A percentile compares a stretch with the other conserved stretches of the same genome.
Conservation (phyloP, 306 rosid genomes). For the Vigna radiata region DNA sequence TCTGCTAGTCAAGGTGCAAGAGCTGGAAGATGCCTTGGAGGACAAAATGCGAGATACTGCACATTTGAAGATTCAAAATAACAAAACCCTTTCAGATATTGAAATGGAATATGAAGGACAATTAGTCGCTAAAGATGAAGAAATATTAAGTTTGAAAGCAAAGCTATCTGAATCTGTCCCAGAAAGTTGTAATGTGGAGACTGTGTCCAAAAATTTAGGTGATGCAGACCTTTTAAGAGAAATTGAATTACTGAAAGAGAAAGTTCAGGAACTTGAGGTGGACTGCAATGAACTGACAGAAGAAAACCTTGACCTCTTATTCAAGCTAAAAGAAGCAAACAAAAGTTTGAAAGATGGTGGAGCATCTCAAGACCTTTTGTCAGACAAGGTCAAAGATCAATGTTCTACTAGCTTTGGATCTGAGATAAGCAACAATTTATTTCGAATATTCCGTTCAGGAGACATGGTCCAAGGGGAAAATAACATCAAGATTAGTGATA, state of each 20-base stretch:
- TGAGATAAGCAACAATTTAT: slow-evolving; percentile 52
- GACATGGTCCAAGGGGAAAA: slow-evolving; percentile 43
- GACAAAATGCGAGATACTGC: slow-evolving; percentile 57
- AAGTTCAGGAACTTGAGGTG: slow-evolving; percentile 84
- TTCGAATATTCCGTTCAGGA: slow-evolving; percentile 50
- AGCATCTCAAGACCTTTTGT: slow-evolving; percentile 46
- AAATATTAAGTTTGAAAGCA: slow-evolving; percentile 55
- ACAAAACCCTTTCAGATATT: slow-evolving; percentile 48
- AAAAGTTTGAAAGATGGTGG: slow-evolving; percentile 48
- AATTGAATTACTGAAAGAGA: slow-evolving; percentile 69
- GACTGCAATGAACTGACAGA: slow-evolving; percentile 96
- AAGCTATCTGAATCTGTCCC: slow-evolving; percentile 54
- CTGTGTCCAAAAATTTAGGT: slow-evolving; percentile 48
- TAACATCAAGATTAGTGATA: slow-evolving; percentile 42
- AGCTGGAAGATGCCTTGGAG: slow-evolving; percentile 67
- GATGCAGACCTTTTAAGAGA: slow-evolving; percentile 63
- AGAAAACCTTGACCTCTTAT: slow-evolving; percentile 88
- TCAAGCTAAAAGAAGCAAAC: slow-evolving; percentile 83
- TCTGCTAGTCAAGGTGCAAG: slow-evolving; percentile 60
- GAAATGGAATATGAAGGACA: slow-evolving; percentile 56
- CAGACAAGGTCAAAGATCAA: slow-evolving; percentile 47
- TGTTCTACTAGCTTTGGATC: slow-evolving; percentile 59
- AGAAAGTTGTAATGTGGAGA: slow-evolving; percentile 52
- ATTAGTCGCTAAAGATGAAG: slow-evolving; percentile 61
- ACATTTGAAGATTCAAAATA: slow-evolving; percentile 47